These are phyloP conservation scores for Suhomyces atakaporum DNA, from an alignment of 1,139 yeast genomes.

Conservation along the genomic window DNA sequence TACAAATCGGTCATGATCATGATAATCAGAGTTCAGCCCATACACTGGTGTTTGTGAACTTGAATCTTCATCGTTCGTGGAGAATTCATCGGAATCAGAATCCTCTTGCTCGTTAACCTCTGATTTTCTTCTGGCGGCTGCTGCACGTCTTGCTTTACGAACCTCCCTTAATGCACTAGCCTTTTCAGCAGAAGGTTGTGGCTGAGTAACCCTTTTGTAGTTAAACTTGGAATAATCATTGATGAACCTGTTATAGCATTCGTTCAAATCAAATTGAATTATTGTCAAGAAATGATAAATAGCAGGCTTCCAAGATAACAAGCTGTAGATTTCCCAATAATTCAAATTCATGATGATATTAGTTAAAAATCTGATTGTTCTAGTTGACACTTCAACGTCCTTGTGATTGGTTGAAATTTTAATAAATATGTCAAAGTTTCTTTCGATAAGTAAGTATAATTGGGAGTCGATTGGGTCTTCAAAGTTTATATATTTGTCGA, in stretches of 20 bases:
- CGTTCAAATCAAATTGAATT: slow-evolving; percentile 43
- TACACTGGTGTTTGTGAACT: slow-evolving; percentile 13
- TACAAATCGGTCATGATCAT: slow-evolving; percentile 32
- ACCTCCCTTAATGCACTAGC: slow-evolving; percentile 17
- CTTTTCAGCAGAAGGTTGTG: slow-evolving; percentile 15
- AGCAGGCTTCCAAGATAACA: slow-evolving; percentile 47
- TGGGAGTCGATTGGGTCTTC: slow-evolving; percentile 36
- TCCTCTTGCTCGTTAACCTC: slow-evolving; percentile 6
- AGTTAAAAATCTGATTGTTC: slow-evolving; percentile 43
- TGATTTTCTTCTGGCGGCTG: slow-evolving; percentile 6
- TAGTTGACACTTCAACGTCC: slow-evolving; percentile 36
- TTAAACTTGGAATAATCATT: slow-evolving; percentile 36
- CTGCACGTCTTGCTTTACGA: slow-evolving; percentile 13
- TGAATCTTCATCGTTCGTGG: slow-evolving; percentile 15
- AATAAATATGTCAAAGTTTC: slow-evolving; percentile 43
- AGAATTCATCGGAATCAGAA: slow-evolving; percentile 10
- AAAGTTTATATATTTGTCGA: slow-evolving; percentile 25
- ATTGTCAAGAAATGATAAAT: slow-evolving; percentile 43
- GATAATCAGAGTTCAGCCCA: slow-evolving; percentile 20
- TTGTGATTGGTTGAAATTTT: slow-evolving; percentile 35
- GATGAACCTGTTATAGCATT: slow-evolving; percentile 40
- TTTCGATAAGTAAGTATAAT: slow-evolving; percentile 38
- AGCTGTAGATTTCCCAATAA: slow-evolving; percentile 50
- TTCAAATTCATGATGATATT: slow-evolving; percentile 41
- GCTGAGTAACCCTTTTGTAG: slow-evolving; percentile 21